Base-by-base conservation (phyloP, 2,329 filamentous ascomycete genomes). In the Fusarium staphyleae region DNA sequence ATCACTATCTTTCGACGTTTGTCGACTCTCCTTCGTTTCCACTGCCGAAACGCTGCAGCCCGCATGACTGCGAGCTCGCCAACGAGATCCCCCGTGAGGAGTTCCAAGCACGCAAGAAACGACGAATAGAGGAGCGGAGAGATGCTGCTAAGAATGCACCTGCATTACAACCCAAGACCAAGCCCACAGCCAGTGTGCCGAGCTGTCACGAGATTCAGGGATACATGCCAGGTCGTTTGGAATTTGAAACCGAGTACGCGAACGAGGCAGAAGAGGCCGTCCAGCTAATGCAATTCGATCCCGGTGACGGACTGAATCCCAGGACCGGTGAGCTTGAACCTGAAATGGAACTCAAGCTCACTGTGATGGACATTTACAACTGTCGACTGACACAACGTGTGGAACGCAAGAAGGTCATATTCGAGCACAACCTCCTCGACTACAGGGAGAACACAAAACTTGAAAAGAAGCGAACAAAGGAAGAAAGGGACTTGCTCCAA, bases 191-290 rank as follows among this genome's bases (percentile, higher is more conserved):
- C 8, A 96, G 90, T 77, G 92, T 97, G 3, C 95, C 95, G 1
- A 89, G 92, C 28, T 99, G 95, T 73, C 95, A 99, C 77, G 95
- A 99, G 74, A 95, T 99, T 30, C 92, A 97, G 74, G 95, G 95
- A 3, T 99, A 96, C 72, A 99, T 99, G 95, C 95, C 95, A 3
- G 95, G 95, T 36, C 91, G 95, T 33, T 76, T 99, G 61, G 95
- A 99, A 69, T 99, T 99, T 61, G 95, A 99, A 79, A 97, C 91
- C 0, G 95, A 99, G 68, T 95, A 96, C 70, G 90, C 93, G 69
- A 99, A 99, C 68, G 95, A 99, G 68, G 95, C 95, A 1, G 95
- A 99, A 76, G 96, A 98, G 75, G 93, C 93, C 0, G 95, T 99
- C 2, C 95, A 99, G 72, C 87, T 96, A 60, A 98, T 99, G 93